These are phyloP conservation scores for Russula compacta DNA, from an alignment of 768 basidiomycete species.

Conservation along the genomic window DNA sequence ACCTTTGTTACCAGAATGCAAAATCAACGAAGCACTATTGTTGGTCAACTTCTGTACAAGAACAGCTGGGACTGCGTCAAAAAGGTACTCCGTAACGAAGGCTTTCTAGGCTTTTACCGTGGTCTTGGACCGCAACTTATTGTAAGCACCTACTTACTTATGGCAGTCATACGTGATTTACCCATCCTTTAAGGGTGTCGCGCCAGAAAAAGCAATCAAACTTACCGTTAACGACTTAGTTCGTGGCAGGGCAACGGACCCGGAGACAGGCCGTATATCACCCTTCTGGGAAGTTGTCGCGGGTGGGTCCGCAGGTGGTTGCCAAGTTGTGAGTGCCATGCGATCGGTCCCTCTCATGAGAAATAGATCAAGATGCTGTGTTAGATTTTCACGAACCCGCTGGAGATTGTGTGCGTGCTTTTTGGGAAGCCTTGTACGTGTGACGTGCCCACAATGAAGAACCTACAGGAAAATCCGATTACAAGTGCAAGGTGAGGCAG, in stretches of 20 bases:
- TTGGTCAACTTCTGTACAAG: constrained; percentile 94
- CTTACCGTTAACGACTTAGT: constrained; percentile 93
- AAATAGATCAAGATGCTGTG: not conserved
- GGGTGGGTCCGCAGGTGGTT: constrained; percentile 89
- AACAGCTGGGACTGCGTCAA: constrained; percentile 91
- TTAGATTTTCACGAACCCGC: constrained; percentile 93
- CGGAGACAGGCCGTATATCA: constrained; percentile 91
- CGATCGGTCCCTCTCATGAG: not conserved
- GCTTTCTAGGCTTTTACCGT: constrained; percentile 90
- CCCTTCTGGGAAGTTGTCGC: constrained; percentile 87
- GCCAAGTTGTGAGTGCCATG: constrained; percentile 81
- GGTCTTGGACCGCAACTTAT: constrained; percentile 92
- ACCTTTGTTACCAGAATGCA: constrained; percentile 57
- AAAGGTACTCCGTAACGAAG: constrained; percentile 94
- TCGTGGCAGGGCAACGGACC: constrained; percentile 76
- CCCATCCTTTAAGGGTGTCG: constrained; percentile 60
- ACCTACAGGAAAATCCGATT: constrained; percentile 75
- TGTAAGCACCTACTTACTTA: constrained; percentile 34
- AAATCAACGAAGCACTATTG: constrained; percentile 94
- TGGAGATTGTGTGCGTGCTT: constrained; percentile 79
- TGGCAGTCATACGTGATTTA: not conserved
- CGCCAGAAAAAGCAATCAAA: constrained; percentile 97
- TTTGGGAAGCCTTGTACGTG: not conserved
- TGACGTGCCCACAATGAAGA: not conserved
- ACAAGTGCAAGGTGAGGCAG: constrained; percentile 93